Evolutionary conservation across 495 filamentous ascomycete species (phyloP).

Genomic region (Lasiosphaeriaceae sp.): DNA sequence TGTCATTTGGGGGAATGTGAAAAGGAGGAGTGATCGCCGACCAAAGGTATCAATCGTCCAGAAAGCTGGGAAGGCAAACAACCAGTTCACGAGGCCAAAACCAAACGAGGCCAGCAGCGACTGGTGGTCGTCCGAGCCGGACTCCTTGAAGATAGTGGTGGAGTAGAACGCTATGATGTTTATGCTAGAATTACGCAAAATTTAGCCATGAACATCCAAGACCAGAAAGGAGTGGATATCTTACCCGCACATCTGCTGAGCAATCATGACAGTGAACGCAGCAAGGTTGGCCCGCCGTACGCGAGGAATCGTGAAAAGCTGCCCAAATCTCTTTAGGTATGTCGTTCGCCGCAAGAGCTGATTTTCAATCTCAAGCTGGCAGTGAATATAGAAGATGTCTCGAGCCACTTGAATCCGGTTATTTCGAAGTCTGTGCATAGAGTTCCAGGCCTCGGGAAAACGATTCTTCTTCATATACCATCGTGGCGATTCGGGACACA

Average conservation of each 20-base stretch:
- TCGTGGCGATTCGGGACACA: conserved; percentile 71
- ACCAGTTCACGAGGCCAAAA: conserved; percentile 76
- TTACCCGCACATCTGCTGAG: conserved; percentile 74
- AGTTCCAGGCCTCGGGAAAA: conserved; percentile 59
- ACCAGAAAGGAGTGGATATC: not conserved
- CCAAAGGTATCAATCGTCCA: conserved; percentile 86
- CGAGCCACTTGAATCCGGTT: conserved; percentile 66
- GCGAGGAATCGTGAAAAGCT: conserved; percentile 60
- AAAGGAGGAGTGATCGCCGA: conserved; percentile 68
- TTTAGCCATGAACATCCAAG: not conserved
- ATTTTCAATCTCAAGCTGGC: conserved; percentile 45
- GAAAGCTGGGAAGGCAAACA: conserved; percentile 80
- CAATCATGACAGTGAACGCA: conserved; percentile 67
- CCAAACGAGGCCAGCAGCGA: conserved; percentile 73
- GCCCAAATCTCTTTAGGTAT: conserved; percentile 49
- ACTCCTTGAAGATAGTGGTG: conserved; percentile 64
- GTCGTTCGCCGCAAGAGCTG: conserved; percentile 31
- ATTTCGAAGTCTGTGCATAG: conserved; percentile 59
- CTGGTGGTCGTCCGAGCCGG: conserved; percentile 52
- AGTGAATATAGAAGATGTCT: conserved; percentile 72
- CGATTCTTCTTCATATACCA: conserved; percentile 60
- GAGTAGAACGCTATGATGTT: conserved; percentile 88
- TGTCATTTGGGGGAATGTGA: conserved; percentile 83
- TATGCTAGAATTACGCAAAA: conserved; percentile 37
- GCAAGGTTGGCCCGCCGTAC: conserved; percentile 57